Evolutionary conservation across 768 basidiomycete species (phyloP), one percentile per base, ranked within the genome.

Genomic region (Macrolepiota dolichaula): DNA sequence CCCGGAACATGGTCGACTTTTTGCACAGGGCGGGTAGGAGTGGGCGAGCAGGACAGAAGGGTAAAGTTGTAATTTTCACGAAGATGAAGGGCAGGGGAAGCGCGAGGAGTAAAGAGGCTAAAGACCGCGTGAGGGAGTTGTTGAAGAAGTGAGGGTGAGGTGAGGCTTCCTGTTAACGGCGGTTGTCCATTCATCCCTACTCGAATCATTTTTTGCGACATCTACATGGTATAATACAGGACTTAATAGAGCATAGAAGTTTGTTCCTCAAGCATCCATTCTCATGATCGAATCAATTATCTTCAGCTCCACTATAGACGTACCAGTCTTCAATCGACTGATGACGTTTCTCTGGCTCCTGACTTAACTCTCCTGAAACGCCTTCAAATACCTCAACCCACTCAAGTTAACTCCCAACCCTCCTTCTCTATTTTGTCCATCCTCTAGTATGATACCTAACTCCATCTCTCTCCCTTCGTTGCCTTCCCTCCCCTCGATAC

Each of bases 1-100:
- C 95, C 19, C 77, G 90, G 65, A 96, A 94, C 70, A 91, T 90
- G 80, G 82, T 96, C 40, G 95, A 97, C 72, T 96, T 96, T 70
- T 71, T 97, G 62, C 95, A 97, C 74, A 86, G 95, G 3, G 95
- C 95, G 0, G 95, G 95, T 15, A 77, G 95, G 51, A 82, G 90
- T 0, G 94, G 87, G 1, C 77, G 94, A 32, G 92, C 92, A 3
- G 91, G 91, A 0, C 71, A 80, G 68, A 69, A 72, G 27, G 91
- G 90, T 1, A 85, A 81, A 64, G 92, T 93, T 0, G 85, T 93
- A 2, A 76, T 93, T 5, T 93, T 93, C 67, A 88, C 88, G 35
- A 91, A 88, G 71, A 73, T 76, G 66, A 81, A 79, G 59, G 90
- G 89, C 1, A 76, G 89, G 22, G 88, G 89, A 1, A 83, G 85